Percentiles rank a stretch among this genome's conserved stretches.
Evolutionary conservation across 2,329 filamentous ascomycete genomes (phyloP).

Genomic region (Pseudogymnoascus sp.): DNA sequence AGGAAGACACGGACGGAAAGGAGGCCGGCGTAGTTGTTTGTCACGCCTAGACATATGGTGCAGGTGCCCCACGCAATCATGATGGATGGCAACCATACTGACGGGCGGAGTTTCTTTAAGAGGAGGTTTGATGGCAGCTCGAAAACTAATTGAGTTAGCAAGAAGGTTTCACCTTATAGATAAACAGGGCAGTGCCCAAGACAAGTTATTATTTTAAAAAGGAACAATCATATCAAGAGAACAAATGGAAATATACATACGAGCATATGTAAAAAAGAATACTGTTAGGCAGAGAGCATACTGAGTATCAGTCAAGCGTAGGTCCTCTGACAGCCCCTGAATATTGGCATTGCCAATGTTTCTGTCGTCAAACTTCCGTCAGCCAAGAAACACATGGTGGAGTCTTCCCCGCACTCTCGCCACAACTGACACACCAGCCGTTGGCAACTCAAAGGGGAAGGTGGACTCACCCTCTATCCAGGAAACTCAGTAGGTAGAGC

Average conservation of each 20-base stretch:
- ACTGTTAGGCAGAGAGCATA: conserved; percentile 35
- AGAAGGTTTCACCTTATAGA: not conserved
- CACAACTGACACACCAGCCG: not conserved
- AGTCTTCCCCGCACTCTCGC: not conserved
- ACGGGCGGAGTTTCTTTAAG: conserved; percentile 36
- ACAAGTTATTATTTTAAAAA: not conserved
- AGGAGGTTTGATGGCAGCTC: conserved; percentile 32
- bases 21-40: conserved; percentile 55
- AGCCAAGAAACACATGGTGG: not conserved
- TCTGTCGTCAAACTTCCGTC: conserved; percentile 40
- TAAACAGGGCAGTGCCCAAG: not conserved
- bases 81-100: conserved; percentile 58
- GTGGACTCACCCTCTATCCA: conserved; percentile 44
- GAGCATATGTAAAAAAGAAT: conserved; percentile 44
- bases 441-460: not conserved
- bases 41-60: conserved; percentile 61
- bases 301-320: conserved; percentile 12
- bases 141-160: not conserved
- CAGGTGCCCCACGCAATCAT: conserved; percentile 58
- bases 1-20: conserved; percentile 33
- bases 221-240: not conserved
- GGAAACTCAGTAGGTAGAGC: conserved; percentile 66
- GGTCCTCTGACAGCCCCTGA: conserved; percentile 11
- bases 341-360: conserved; percentile 49
- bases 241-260: not conserved